These are phyloP conservation scores for Coriolopsis trogii DNA, from an alignment of 1,284 basidiomycete genomes.

Conservation along the genomic window DNA sequence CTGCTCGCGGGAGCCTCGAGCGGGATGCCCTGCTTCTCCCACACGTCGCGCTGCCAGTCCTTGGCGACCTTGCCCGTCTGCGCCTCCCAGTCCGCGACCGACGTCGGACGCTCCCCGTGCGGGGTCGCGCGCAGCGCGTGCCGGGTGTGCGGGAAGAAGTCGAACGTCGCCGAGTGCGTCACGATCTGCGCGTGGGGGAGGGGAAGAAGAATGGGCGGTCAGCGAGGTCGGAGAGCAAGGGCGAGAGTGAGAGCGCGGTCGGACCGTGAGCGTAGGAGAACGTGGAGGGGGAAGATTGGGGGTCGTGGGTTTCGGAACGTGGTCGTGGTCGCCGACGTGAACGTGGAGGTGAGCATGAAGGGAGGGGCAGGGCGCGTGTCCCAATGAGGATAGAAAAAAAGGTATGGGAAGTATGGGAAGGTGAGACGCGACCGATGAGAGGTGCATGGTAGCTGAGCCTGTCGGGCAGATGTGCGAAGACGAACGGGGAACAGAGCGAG, in stretches of 20 bases:
- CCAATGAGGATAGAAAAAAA: too few relatives aligned
- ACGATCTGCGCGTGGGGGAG: constrained; percentile 49
- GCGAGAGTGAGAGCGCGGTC: not conserved
- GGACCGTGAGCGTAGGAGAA: not conserved
- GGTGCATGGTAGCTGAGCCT: too few relatives aligned
- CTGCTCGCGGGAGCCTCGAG: constrained; percentile 34
- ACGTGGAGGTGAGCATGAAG: too few relatives aligned
- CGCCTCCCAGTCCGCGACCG: constrained; percentile 75
- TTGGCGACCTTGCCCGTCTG: constrained; percentile 60
- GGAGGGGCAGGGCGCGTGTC: too few relatives aligned
- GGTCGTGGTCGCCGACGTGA: too few relatives aligned
- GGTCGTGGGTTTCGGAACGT: too few relatives aligned
- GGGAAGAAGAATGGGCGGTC: not conserved
- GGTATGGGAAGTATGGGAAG: too few relatives aligned
- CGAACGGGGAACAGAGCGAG: too few relatives aligned
- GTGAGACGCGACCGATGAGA: too few relatives aligned
- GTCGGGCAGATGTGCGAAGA: too few relatives aligned
- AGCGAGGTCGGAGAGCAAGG: not conserved
- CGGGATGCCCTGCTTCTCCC: constrained; percentile 62
- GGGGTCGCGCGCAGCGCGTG: constrained; percentile 85
- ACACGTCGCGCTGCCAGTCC: constrained; percentile 67
- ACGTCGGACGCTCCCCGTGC: constrained; percentile 75
- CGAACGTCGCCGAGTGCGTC: constrained; percentile 77
- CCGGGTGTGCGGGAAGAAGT: constrained; percentile 74
- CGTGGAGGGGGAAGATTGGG: not conserved